Conservation (phyloP, 768 basidiomycete species). For the Tubosaeta brunneosetosa region DNA sequence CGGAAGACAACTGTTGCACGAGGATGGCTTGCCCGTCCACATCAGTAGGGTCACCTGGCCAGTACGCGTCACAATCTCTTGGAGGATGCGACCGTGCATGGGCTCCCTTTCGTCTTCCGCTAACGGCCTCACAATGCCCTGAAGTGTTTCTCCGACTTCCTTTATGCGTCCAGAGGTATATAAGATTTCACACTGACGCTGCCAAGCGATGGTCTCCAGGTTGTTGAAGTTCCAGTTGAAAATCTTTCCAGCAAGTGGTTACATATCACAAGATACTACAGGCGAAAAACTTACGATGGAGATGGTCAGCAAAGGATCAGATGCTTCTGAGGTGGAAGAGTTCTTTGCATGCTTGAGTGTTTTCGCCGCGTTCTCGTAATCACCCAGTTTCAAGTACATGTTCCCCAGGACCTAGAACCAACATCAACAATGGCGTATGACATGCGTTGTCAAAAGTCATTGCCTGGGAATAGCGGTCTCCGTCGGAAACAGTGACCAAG, state of each 20-base stretch:
- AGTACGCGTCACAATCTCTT: not conserved
- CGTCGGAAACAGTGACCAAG: not conserved
- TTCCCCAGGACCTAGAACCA: not conserved
- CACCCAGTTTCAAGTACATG: not conserved
- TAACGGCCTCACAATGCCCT: not conserved
- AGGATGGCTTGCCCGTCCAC: not conserved
- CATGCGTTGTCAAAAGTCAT: not conserved
- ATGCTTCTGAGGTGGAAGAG: not conserved
- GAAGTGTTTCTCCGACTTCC: not conserved
- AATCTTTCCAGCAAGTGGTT: not conserved
- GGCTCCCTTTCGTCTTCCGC: not conserved
- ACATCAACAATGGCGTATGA: not conserved
- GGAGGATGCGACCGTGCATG: not conserved
- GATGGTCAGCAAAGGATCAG: not conserved
- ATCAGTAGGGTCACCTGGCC: not conserved
- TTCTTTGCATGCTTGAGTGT: not conserved
- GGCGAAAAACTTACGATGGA: not conserved
- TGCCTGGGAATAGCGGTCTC: not conserved
- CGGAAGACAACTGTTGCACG: slow-evolving; percentile 1
- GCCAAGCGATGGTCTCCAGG: not conserved
- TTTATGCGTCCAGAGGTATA: not conserved
- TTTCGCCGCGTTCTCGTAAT: not conserved
- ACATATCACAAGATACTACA: not conserved
- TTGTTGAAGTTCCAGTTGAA: slow-evolving; percentile 1
- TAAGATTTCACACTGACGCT: not conserved